phyloP scores from a whole-genome alignment of 2,329 filamentous ascomycete species.

The Colletotrichum cuscutae region DNA sequence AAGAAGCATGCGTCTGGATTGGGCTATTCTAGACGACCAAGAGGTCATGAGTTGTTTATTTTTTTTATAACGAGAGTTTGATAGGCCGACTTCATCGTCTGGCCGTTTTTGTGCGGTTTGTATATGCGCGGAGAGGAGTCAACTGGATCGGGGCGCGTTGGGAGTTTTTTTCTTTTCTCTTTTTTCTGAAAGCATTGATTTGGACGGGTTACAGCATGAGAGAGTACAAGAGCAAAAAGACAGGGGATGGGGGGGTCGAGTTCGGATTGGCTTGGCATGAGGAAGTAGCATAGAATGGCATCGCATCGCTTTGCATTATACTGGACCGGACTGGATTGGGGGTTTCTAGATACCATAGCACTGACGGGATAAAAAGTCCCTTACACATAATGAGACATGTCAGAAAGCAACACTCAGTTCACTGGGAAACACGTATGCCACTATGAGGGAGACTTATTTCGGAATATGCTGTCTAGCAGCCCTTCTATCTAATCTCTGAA shows the following conservation, averaged over 20 bases:
- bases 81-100: neutral
- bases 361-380: neutral
- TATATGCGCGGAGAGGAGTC: neutral
- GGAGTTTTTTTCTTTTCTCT: neutral
- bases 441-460: neutral
- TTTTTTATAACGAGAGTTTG: neutral
- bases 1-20: neutral
- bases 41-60: neutral
- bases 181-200: neutral
- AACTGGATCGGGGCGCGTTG: slow-evolving; percentile 3
- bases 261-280: neutral
- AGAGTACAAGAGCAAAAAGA: neutral
- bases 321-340: neutral
- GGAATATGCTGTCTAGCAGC: neutral
- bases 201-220: neutral
- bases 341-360: slow-evolving; percentile 2
- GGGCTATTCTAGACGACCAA: neutral
- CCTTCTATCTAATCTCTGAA: neutral
- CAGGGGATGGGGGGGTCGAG: neutral
- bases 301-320: neutral
- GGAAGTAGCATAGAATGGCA: neutral
- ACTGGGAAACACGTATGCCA: neutral
- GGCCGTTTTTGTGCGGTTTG: neutral
- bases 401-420: neutral
- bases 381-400: slow-evolving; percentile 6